These are phyloP conservation scores for Coniochaeta sp. DNA, from an alignment of 2,329 filamentous ascomycete genomes.

Conservation along the genomic window DNA sequence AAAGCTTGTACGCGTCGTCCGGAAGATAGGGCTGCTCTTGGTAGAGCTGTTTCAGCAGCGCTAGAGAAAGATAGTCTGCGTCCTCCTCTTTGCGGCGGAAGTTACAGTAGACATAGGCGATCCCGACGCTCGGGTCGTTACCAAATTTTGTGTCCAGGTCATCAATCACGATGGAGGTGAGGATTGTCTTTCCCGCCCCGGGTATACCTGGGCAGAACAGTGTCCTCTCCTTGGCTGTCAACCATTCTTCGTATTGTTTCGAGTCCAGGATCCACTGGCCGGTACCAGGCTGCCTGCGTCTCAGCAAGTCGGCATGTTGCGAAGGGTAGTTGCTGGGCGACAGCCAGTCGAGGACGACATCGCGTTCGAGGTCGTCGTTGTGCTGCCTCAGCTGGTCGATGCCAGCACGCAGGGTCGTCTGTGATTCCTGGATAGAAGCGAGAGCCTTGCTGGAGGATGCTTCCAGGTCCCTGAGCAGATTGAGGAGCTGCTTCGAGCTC, in stretches of 20 bases:
- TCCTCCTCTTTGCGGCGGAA: conserved; percentile 31
- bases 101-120: conserved; percentile 41
- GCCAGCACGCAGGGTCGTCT: background rate
- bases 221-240: conserved; percentile 14
- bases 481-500: background rate
- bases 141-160: conserved; percentile 21
- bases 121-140: conserved; percentile 17
- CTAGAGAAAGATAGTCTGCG: conserved; percentile 19
- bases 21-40: conserved; percentile 17
- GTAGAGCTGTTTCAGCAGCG: conserved; percentile 29
- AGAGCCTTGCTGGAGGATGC: background rate
- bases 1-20: background rate
- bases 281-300: conserved; percentile 28
- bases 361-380: background rate
- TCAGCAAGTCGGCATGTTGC: conserved; percentile 31
- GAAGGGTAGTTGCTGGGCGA: conserved; percentile 19
- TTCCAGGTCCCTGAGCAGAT: background rate
- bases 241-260: conserved; percentile 24
- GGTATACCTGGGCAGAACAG: conserved; percentile 40
- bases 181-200: conserved; percentile 41
- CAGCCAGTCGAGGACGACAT: conserved; percentile 2
- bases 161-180: conserved; percentile 32
- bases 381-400: background rate
- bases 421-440: background rate
- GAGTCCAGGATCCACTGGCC: conserved; percentile 38